Percentiles rank a stretch among this genome's conserved stretches.
Conservation (phyloP, 2,329 filamentous ascomycete genomes). For the Aspergillus sp. region DNA sequence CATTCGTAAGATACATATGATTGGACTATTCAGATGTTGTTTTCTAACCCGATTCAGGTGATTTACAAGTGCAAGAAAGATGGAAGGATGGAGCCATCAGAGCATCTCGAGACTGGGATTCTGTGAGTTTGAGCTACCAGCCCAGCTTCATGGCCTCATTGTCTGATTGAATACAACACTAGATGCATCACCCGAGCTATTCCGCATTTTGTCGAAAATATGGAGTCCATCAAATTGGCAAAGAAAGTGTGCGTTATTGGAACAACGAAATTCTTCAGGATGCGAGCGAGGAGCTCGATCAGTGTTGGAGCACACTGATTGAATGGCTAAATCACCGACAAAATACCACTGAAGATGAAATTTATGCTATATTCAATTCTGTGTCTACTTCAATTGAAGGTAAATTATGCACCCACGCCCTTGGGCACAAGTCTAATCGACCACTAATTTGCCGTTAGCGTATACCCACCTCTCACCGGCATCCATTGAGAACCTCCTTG, state of each 20-base stretch:
- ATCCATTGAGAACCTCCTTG: neutral
- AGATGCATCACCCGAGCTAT: conserved; percentile 16
- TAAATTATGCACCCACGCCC: neutral
- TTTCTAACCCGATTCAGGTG: conserved; percentile 1
- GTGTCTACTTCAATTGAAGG: neutral
- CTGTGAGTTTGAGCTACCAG: conserved; percentile 5
- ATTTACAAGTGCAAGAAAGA: neutral
- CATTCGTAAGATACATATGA: conserved; percentile 8
- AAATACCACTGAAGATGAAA: neutral
- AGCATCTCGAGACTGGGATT: conserved; percentile 10
- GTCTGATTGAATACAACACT: neutral
- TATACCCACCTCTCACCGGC: neutral
- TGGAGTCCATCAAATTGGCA: conserved; percentile 7
- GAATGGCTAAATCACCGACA: neutral
- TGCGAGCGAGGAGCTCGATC: neutral
- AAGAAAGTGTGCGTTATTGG: conserved; percentile 9
- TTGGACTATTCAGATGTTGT: neutral
- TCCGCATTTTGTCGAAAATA: conserved; percentile 18
- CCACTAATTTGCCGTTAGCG: neutral
- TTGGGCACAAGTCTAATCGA: neutral
- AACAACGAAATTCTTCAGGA: conserved; percentile 15
- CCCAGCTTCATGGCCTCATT: neutral
- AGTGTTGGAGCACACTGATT: neutral
- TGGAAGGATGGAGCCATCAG: conserved; percentile 12
- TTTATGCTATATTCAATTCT: neutral